Conservation (phyloP, 2,329 filamentous ascomycete genomes). For the Stemphylium vesicarium region DNA sequence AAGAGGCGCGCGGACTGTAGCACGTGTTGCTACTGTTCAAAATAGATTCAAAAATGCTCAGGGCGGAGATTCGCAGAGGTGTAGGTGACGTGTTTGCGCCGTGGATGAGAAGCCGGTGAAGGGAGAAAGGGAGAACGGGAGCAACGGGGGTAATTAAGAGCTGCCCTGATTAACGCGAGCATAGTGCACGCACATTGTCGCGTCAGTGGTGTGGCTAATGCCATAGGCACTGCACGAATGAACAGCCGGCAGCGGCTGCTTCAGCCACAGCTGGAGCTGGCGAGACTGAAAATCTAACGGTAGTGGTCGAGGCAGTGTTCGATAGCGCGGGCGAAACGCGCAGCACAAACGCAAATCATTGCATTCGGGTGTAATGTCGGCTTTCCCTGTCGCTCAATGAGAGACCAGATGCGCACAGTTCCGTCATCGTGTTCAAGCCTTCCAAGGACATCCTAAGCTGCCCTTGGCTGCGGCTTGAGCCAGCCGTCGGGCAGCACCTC, state of each 20-base stretch:
- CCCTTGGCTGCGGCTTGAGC: conserved; percentile 21
- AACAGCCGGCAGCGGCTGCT: not conserved
- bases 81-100: conserved; percentile 7
- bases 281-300: not conserved
- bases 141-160: conserved; percentile 19
- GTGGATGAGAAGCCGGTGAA: conserved; percentile 8
- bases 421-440: conserved; percentile 33
- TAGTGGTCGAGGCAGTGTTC: conserved; percentile 6
- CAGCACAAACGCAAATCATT: conserved; percentile 16
- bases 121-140: conserved; percentile 16
- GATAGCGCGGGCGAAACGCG: conserved; percentile 16
- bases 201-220: conserved; percentile 10
- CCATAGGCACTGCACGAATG: conserved; percentile 1
- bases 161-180: conserved; percentile 3
- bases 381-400: not conserved
- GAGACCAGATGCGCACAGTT: conserved; percentile 14
- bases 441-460: conserved; percentile 13
- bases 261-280: conserved; percentile 8
- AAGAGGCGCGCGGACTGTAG: conserved; percentile 16
- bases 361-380: not conserved
- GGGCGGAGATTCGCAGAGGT: not conserved
- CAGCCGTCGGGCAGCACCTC: not conserved
- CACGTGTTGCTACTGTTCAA: conserved; percentile 6
- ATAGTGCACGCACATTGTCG: conserved; percentile 8
- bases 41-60: conserved; percentile 8